Conservation (phyloP, 1,284 basidiomycete genomes). For the Cystobasidium slooffiae region DNA sequence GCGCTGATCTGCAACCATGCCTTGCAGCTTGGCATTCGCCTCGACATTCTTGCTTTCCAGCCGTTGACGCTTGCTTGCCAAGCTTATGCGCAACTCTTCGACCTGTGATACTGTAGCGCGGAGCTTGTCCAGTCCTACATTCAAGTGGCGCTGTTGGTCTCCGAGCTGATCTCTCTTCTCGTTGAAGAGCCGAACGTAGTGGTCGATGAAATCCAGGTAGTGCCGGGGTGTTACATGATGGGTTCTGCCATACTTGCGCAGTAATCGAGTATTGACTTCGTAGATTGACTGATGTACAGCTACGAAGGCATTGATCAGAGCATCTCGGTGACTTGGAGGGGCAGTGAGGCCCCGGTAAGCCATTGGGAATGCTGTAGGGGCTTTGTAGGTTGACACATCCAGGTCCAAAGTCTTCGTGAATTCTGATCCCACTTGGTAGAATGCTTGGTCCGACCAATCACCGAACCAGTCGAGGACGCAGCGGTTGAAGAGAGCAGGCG, state of each 20-base stretch:
- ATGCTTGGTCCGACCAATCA: conserved; percentile 96
- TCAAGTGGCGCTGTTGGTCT: conserved; percentile 97
- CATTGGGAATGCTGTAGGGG: conserved; percentile 81
- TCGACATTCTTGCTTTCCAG: conserved; percentile 90
- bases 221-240: conserved; percentile 98
- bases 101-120: conserved; percentile 94
- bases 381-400: conserved; percentile 76
- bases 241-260: conserved; percentile 87
- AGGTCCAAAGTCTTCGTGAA: conserved; percentile 90
- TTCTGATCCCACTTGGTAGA: conserved; percentile 94
- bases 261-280: conserved; percentile 83
- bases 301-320: conserved; percentile 91
- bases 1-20: conserved; percentile 98
- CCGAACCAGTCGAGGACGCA: conserved; percentile 99
- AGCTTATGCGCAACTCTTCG: conserved; percentile 91
- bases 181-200: conserved; percentile 93
- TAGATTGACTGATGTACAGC: conserved; percentile 90
- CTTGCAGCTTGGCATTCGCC: conserved; percentile 94
- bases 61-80: conserved; percentile 91
- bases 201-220: conserved; percentile 97
- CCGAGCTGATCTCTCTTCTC: conserved; percentile 99
- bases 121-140: conserved; percentile 97
- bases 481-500: conserved; percentile 96
- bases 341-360: conserved; percentile 79
- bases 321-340: conserved; percentile 81